Evolutionary conservation across 1,139 yeast species (phyloP), one percentile per base, ranked within the genome.

Genomic region (Saccharomycopsis phalli): DNA sequence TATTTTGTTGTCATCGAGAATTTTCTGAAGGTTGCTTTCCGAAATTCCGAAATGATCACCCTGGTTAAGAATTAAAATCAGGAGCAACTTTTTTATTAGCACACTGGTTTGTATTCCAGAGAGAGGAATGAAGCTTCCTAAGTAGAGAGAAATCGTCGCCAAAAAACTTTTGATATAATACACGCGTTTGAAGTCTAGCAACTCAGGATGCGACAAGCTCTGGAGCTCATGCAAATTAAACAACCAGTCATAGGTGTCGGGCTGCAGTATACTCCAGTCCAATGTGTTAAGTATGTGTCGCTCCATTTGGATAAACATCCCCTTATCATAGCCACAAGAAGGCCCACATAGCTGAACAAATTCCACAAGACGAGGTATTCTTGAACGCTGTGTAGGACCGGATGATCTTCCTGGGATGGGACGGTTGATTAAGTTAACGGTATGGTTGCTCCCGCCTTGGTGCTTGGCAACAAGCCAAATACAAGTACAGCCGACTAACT

Each of bases 361-460:
- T 55, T 77, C 86, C 33, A 69, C 66, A 43, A 77, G 61, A 52
- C 80, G 69, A 33, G 83, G 83, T 42, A 76, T 68, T 55, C 86
- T 64, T 48, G 76, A 75, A 50, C 84, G 63, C 53, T 76, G 77
- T 37, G 78, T 74, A 32, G 84, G 83, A 14, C 83, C 83, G 45
- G 66, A 59, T 55, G 64, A 75, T 52, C 79, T 66, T 13, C 80
- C 81, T 33, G 82, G 81, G 10, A 67, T 59, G 38, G 69, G 69
- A 25, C 65, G 58, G 17, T 62, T 60, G 11, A 63, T 56, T 44
- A 64, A 65, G 56, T 76, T 75, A 44, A 75, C 70, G 50, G 76
- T 74, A 58, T 77, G 86, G 51, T 76, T 76, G 54, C 79, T 76
- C 26, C 86, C 86, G 35, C 86, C 86, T 57, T 69, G 72, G 3